Base-by-base conservation (phyloP, 345 rosid species). In the Ricinus communis region DNA sequence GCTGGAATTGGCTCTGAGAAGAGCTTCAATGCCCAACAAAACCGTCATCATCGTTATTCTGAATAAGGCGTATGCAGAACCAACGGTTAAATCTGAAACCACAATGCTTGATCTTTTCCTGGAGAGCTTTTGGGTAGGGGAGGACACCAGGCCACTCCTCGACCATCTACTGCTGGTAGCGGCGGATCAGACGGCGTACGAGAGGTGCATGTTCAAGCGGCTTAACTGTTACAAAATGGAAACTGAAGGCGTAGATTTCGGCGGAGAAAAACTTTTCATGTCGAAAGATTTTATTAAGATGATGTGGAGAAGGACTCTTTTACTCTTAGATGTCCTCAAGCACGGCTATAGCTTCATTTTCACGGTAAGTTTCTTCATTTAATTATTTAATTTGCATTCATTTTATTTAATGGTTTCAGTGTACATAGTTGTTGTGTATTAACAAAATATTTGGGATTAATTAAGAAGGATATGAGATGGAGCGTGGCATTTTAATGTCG, bases 11-110 rank as follows among this genome's bases (percentile, higher is more conserved):
- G 86, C 76, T 1, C 30, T 93, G 60, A 72, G 61, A 1, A 82
- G 50, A 41, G 90, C 93, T 7, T 61, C 90, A 8, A 90, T 71
- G 79, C 77, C 84, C 0, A 72, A 72, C 65, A 77, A 72, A 49
- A 77, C 80, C 7, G 65, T 77, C 7, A 77, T 77, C 10, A 72
- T 77, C 25, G 76, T 68, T 1, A 52, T 77, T 1, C 72, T 77
- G 19, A 77, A 77, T 72, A 68, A 49, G 70, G 80, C 80, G 2
- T 72, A 77, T 5, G 76, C n/a, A 8, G 80, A 77, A 16, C 76
- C 70, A 16, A 28, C 19, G 15, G 66, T 47, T 2, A 27, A 33
- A 50, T 62, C 40, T 0, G 73, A 68, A n/a, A 61, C 46, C 22
- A 62, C 76, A 0, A 77, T 77, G 80, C 70, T 77, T 11, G 80